Evolutionary conservation across 257 asterid genomes (phyloP).

Genomic region (Cruciata laevipes): DNA sequence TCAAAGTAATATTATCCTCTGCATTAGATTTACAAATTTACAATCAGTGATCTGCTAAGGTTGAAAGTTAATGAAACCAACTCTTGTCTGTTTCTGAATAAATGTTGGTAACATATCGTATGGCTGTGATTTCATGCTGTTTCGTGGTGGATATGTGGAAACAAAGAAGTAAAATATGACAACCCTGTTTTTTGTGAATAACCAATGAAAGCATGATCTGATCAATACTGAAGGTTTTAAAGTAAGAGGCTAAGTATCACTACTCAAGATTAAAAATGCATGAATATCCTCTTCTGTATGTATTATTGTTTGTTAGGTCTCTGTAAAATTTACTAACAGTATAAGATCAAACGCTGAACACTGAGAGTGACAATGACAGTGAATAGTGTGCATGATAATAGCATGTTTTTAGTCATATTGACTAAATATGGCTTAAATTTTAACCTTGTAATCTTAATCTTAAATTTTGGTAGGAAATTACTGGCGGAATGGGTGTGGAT

Average conservation of each 20-base stretch:
- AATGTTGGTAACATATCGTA: too few relatives aligned
- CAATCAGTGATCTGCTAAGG: not conserved
- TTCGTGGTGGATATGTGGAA: not conserved
- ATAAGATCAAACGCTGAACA: not conserved
- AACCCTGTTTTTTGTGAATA: not conserved
- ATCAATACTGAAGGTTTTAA: not conserved
- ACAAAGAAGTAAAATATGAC: not conserved
- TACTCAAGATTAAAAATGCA: not conserved
- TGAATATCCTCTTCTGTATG: not conserved
- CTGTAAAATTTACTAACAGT: not conserved
- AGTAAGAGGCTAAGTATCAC: not conserved
- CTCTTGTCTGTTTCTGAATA: too few relatives aligned
- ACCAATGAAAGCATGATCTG: not conserved
- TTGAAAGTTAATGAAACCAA: too few relatives aligned
- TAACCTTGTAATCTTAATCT: not conserved
- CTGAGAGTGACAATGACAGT: not conserved
- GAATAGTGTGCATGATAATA: not conserved
- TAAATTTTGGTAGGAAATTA: conserved; percentile 57
- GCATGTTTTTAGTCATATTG: too few relatives aligned
- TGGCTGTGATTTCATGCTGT: not conserved
- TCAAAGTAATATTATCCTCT: conserved; percentile 39
- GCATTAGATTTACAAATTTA: not conserved
- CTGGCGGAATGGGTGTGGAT: conserved; percentile 95
- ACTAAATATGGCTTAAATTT: not conserved
- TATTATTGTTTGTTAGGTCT: not conserved